Evolutionary conservation across 1,139 yeast genomes (phyloP).

Genomic region (Lodderomyces theae): DNA sequence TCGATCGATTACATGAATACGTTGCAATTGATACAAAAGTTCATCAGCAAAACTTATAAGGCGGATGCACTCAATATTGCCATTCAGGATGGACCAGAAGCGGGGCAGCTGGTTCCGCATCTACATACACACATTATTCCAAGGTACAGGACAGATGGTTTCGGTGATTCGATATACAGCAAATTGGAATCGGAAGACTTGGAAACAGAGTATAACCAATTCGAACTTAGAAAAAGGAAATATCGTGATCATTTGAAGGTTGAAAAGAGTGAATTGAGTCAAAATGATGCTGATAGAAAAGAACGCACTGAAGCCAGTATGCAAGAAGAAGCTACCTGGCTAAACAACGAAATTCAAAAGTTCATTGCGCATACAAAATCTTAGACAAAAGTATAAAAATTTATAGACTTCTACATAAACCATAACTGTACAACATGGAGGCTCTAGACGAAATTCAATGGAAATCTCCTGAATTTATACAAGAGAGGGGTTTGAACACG

Average conservation of each 20-base stretch:
- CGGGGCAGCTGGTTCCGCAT: constrained; percentile 94
- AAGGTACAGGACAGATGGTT: constrained; percentile 59
- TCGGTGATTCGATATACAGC: constrained; percentile 59
- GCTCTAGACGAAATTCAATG: constrained; percentile 88
- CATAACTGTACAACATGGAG: no score
- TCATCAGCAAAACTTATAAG: constrained; percentile 60
- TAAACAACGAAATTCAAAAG: constrained; percentile 34
- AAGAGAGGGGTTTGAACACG: constrained; percentile 77
- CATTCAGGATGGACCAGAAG: constrained; percentile 93
- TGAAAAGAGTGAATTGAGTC: constrained; percentile 23
- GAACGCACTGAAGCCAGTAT: constrained; percentile 59
- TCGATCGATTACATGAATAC: constrained; percentile 74
- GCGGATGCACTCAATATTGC: constrained; percentile 86
- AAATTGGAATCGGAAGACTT: constrained; percentile 51
- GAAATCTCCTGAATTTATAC: constrained; percentile 98
- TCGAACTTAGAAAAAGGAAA: constrained; percentile 20
- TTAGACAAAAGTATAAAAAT: no score
- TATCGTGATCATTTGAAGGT: not conserved
- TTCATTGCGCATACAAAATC: constrained; percentile 1
- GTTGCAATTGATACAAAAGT: constrained; percentile 66
- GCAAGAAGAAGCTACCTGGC: constrained; percentile 61
- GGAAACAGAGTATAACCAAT: constrained; percentile 28
- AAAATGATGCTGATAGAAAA: constrained; percentile 40
- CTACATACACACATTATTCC: constrained; percentile 93
- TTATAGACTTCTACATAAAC: no score